phyloP scores from a whole-genome alignment of 257 asterid species.

The Thymus quinquecostatus region DNA sequence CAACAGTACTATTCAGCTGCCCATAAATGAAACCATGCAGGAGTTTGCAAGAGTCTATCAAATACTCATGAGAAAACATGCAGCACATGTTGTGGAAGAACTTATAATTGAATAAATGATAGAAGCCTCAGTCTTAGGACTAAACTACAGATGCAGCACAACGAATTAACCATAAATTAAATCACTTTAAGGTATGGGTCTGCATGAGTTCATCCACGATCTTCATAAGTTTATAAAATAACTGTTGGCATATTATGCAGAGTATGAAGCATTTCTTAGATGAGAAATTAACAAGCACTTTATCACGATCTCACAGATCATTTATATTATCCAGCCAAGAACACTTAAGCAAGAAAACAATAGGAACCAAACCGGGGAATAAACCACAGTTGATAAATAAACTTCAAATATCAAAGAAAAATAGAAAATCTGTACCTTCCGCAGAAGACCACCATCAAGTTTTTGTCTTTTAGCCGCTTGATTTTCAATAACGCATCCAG shows the following conservation, averaged over 20 bases:
- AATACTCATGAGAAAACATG: not conserved
- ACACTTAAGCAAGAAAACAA: not conserved
- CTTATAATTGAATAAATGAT: not conserved
- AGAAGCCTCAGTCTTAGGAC: not conserved
- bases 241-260: not conserved
- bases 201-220: not conserved
- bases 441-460: slow-evolving; percentile 87
- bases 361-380: slow-evolving; percentile 2
- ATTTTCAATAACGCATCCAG: slow-evolving; percentile 53
- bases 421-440: slow-evolving; percentile 54
- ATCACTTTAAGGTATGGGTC: not conserved
- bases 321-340: slow-evolving; percentile 5
- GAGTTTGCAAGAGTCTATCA: not conserved
- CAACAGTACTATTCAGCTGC: not conserved
- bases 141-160: not conserved
- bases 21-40: not conserved
- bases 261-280: not conserved
- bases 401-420: not conserved
- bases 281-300: slow-evolving; percentile 3
- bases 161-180: not conserved
- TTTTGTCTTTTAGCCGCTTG: slow-evolving; percentile 98
- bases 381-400: slow-evolving; percentile 2
- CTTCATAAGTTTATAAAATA: not conserved
- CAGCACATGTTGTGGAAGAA: not conserved
- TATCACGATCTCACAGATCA: not conserved